A percentile compares a stretch with the other conserved stretches of the same genome.
Conservation (phyloP, 2,329 filamentous ascomycete genomes). For the Hypoxylon sp. region DNA sequence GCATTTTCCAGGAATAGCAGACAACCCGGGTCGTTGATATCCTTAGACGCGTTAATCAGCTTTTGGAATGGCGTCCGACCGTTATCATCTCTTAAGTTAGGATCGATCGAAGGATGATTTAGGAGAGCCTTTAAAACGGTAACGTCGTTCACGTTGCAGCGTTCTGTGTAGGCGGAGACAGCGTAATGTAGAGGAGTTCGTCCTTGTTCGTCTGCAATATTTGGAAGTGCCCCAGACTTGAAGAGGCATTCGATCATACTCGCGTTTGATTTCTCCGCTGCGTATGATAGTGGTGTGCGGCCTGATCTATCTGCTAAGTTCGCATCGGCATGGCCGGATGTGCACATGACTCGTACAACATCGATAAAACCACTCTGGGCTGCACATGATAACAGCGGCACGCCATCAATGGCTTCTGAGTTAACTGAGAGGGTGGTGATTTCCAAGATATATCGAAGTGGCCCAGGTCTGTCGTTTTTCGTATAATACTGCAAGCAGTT, state of each 20-base stretch:
- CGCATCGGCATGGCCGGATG: neutral
- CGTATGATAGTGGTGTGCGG: neutral
- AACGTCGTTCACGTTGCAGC: too few relatives aligned
- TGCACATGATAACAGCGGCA: neutral
- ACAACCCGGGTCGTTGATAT: neutral
- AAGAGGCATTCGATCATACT: neutral
- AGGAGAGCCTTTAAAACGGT: neutral
- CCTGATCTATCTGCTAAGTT: neutral
- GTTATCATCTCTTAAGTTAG: neutral
- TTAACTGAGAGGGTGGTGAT: neutral
- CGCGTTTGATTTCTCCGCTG: neutral
- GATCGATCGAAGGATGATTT: neutral
- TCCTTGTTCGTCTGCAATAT: neutral
- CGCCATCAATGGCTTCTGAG: neutral
- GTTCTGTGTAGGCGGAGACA: too few relatives aligned
- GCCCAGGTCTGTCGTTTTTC: too few relatives aligned
- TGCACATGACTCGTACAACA: neutral
- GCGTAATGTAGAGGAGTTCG: neutral
- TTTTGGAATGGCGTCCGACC: neutral
- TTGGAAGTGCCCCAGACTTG: neutral
- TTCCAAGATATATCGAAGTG: too few relatives aligned
- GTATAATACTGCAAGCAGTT: too few relatives aligned
- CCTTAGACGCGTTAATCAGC: accelerated
- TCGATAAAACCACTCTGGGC: neutral
- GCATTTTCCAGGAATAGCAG: neutral